Conservation (phyloP, 1,139 yeast genomes). For the Geotrichum macrosporum region DNA sequence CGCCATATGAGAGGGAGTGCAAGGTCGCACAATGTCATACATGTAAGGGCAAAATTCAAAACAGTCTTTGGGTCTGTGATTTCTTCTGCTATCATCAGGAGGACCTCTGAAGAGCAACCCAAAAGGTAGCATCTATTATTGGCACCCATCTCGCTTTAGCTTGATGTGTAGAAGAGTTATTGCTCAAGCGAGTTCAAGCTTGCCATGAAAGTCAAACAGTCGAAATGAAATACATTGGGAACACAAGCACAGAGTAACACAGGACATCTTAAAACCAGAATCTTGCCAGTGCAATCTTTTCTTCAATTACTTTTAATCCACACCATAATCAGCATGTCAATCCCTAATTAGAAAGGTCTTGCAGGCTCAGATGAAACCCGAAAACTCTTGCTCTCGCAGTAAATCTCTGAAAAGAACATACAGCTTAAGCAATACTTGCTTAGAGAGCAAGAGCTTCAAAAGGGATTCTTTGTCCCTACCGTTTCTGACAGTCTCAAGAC, state of each 20-base stretch:
- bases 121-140: background rate
- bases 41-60: background rate
- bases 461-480: background rate
- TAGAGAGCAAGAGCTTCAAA: background rate
- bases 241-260: too few species aligned
- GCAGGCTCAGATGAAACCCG: background rate
- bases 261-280: too few species aligned
- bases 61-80: background rate
- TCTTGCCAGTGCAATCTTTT: too few species aligned
- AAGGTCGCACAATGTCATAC: background rate
- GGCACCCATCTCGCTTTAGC: background rate
- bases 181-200: background rate
- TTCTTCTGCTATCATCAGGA: background rate
- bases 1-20: background rate
- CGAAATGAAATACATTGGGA: too few species aligned
- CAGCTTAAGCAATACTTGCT: conserved; percentile 3
- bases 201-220: background rate
- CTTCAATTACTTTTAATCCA: too few species aligned
- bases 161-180: background rate
- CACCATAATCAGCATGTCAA: too few species aligned
- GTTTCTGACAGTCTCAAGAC: too few species aligned
- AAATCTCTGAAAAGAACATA: conserved; percentile 2
- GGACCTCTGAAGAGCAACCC: background rate
- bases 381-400: background rate
- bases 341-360: too few species aligned